A percentile compares a stretch with the other conserved stretches of the same genome.
These are phyloP conservation scores for Obelidium mucronatum DNA, from an alignment of 192 early-diverging fungal species.

Conservation along the genomic window DNA sequence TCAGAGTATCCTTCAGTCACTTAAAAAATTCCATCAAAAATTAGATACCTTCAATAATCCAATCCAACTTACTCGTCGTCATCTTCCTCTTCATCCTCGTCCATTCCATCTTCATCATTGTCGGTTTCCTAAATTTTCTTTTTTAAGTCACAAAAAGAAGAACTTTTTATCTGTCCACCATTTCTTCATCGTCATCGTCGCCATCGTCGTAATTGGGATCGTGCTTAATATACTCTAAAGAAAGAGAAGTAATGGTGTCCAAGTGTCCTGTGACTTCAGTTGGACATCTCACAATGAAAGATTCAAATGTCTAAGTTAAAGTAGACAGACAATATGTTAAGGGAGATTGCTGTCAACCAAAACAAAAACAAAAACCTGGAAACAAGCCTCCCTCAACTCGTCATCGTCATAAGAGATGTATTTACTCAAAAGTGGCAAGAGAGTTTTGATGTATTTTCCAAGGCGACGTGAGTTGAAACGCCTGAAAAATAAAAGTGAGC, in stretches of 20 bases:
- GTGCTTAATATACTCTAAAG: slow-evolving; percentile 74
- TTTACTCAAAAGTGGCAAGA: slow-evolving; percentile 68
- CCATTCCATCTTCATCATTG: slow-evolving; percentile 57
- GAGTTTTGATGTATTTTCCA: slow-evolving; percentile 66
- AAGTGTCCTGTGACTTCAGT: slow-evolving; percentile 74
- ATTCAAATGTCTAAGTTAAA: slow-evolving; percentile 65
- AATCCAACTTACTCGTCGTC: slow-evolving; percentile 64
- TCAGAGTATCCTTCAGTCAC: slow-evolving; percentile 76
- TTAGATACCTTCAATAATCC: too few species aligned
- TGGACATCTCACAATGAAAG: slow-evolving; percentile 80
- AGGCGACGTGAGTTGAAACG: slow-evolving; percentile 75
- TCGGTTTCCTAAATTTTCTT: slow-evolving; percentile 26
- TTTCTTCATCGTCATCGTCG: slow-evolving; percentile 72
- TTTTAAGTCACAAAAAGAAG: not conserved
- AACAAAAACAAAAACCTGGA: slow-evolving; percentile 57
- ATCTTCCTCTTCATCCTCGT: slow-evolving; percentile 63
- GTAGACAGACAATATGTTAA: not conserved
- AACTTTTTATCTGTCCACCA: slow-evolving; percentile 10
- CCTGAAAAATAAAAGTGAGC: slow-evolving; percentile 44
- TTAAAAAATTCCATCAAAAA: slow-evolving; percentile 1
- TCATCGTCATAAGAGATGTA: slow-evolving; percentile 74
- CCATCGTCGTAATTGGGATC: slow-evolving; percentile 88
- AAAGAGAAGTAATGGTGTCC: slow-evolving; percentile 62
- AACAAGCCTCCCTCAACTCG: slow-evolving; percentile 82
- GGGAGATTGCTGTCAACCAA: not conserved